These are phyloP conservation scores for Diplodia scrobiculata DNA, from an alignment of 2,329 filamentous ascomycete genomes.

Conservation along the genomic window DNA sequence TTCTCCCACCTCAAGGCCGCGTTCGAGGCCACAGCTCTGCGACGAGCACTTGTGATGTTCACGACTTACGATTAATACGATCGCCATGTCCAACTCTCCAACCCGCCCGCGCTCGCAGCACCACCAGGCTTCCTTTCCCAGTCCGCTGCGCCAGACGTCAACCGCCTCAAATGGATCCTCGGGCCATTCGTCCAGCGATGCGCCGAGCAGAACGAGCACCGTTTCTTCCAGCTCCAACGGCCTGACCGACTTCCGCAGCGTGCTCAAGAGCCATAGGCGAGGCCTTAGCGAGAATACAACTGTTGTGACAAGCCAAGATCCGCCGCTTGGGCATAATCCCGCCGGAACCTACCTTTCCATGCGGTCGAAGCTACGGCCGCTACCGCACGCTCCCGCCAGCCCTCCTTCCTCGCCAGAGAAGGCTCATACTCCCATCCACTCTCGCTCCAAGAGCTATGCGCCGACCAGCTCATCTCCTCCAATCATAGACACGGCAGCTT, in stretches of 20 bases:
- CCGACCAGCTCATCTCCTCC: slow-evolving; percentile 14
- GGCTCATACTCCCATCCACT: slow-evolving; percentile 33
- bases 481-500: slow-evolving; percentile 1
- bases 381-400: slow-evolving; percentile 37
- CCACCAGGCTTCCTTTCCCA: slow-evolving; percentile 49
- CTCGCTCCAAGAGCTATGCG: slow-evolving; percentile 47
- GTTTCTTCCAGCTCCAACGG: slow-evolving; percentile 72
- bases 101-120: slow-evolving; percentile 41
- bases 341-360: slow-evolving; percentile 70
- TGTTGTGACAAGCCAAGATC: slow-evolving; percentile 47
- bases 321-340: slow-evolving; percentile 50
- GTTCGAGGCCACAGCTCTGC: slow-evolving; percentile 19
- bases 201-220: slow-evolving; percentile 65
- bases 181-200: slow-evolving; percentile 34
- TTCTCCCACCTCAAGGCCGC: slow-evolving; percentile 1
- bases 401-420: slow-evolving; percentile 38
- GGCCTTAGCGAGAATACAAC: slow-evolving; percentile 72
- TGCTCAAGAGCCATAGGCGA: slow-evolving; percentile 64
- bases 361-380: slow-evolving; percentile 58
- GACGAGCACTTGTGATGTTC: slow-evolving; percentile 28
- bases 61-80: slow-evolving; percentile 29
- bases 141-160: slow-evolving; percentile 63
- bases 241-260: slow-evolving; percentile 60
- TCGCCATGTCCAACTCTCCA: slow-evolving; percentile 42
- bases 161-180: slow-evolving; percentile 72